These are phyloP conservation scores for Vitis labrusca DNA, from an alignment of 164 flowering plant species.

Conservation along the genomic window DNA sequence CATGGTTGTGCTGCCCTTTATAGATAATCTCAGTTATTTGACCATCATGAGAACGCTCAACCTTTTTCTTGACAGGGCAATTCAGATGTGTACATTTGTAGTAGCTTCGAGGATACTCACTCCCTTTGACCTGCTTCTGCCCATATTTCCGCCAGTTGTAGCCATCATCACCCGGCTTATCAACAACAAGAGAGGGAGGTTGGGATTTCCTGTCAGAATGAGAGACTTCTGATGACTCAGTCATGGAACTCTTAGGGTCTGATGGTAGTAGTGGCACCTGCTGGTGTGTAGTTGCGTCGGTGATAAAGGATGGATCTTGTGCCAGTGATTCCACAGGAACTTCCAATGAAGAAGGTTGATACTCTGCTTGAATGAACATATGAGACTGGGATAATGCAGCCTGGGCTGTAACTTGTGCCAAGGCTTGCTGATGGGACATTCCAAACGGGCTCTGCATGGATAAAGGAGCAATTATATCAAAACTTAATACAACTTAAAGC, in stretches of 20 bases:
- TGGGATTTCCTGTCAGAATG: slow-evolving; percentile 54
- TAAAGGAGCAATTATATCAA: slow-evolving; percentile 1
- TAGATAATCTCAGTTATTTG: slow-evolving; percentile 87
- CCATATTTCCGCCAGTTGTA: slow-evolving; percentile 98
- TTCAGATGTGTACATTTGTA: slow-evolving; percentile 77
- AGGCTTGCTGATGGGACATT: slow-evolving; percentile 90
- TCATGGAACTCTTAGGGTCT: slow-evolving; percentile 26
- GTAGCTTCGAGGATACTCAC: slow-evolving; percentile 90
- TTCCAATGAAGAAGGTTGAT: slow-evolving; percentile 32
- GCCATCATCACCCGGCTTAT: slow-evolving; percentile 82
- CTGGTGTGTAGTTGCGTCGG: slow-evolving; percentile 30
- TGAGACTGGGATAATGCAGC: slow-evolving; percentile 71
- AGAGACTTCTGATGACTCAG: slow-evolving; percentile 44
- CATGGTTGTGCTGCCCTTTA: slow-evolving; percentile 91
- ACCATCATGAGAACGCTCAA: slow-evolving; percentile 82
- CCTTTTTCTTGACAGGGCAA: slow-evolving; percentile 93
- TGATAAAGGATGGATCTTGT: slow-evolving; percentile 23
- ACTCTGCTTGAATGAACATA: slow-evolving; percentile 43
- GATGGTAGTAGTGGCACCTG: slow-evolving; percentile 34
- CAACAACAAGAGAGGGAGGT: slow-evolving; percentile 33
- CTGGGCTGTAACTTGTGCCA: slow-evolving; percentile 95
- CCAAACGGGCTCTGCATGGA: slow-evolving; percentile 71
- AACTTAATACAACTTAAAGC: background rate
- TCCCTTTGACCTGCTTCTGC: slow-evolving; percentile 93
- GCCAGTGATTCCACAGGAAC: slow-evolving; percentile 30